Evolutionary conservation across 768 basidiomycete species (phyloP), one percentile per base, ranked within the genome.

Genomic region (Hericium alpestre): DNA sequence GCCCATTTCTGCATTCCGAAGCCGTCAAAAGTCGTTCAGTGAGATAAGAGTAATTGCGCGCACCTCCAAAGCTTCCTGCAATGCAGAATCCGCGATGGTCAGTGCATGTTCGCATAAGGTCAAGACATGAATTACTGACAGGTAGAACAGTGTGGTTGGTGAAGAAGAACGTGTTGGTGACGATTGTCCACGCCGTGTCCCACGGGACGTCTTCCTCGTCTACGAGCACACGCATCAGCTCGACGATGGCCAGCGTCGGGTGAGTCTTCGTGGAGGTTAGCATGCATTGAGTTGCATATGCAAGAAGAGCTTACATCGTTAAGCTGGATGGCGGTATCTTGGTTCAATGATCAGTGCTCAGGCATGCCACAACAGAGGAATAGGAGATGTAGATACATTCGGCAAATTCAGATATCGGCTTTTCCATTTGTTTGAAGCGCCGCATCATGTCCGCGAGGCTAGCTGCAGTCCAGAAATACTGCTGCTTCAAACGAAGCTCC

Each of bases 131-230:
- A 51, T 51, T 63, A 78, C 82, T 64, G 41, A 87, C 91, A 22
- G 92, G 90, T 32, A 96, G 76, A 32, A 98, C 93, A 8, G 90
- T 93, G 71, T 93, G 93, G 69, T 95, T 96, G 10, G 93, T 97
- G 74, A 93, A 98, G 71, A 90, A 93, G 75, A 96, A 94, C 2
- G 90, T 92, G 67, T 86, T 86, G 54, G 83, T 90, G 48, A 87
- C 84, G 63, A 98, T 91, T 22, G 76, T 70, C 96, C 96, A 99
- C 4, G 96, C 94, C 15, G 71, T 64, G 60, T 83, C 81, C 89
- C 93, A 99, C 1, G 73, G 63, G 18, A 93, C 65, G 38, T 93
- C 90, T 69, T 98, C 95, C 39, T 98, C 95, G 65, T 98, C 95
- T 62, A 90, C 73, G 25, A 90, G 77, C 62, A 97, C 82, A 25